Evolutionary conservation across 805 yeast species (phyloP), one percentile per base, ranked within the genome.

Genomic region (Candida khao-thaluensis): DNA sequence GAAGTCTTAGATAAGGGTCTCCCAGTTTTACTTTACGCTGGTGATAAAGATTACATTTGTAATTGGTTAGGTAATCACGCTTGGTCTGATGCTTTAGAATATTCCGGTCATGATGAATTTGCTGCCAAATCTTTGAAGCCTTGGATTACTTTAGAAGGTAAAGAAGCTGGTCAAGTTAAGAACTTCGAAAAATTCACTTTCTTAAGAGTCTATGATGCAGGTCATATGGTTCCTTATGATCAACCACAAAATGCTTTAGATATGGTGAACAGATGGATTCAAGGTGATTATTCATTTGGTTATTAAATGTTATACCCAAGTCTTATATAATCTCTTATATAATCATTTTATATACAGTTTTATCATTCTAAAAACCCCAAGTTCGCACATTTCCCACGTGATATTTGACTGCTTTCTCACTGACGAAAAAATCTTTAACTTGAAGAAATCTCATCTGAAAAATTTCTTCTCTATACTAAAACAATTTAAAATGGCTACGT

Each of bases 151-250:
- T 33, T 41, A 18, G 43, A 37, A 5, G 78, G 74, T 32, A 71
- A 72, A 38, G 15, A 26, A 47, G 76, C 79, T 17, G 98, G 98
- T 43, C 79, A 83, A 53, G 82, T 81, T 20, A 88, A 87, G 69
- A 82, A 78, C 54, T 75, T 71, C 48, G 81, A 81, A 34, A 72
- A 76, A 43, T 79, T 90, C 51, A 85, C 95, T 3, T 91, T 83
- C 69, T 71, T 87, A 60, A 77, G 96, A 60, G 78, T 90, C 7
- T 90, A 72, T 54, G 91, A 80, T 47, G 97, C 95, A 37, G 97
- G 97, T 18, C 97, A 91, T 66, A 89, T 90, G 96, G 96, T 88
- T 46, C 97, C 97, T 12, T 82, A 67, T 54, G 90, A 90, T 64
- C 91, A 85, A 68, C 95, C 96, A 14, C 80, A 76, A 52, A 72